Percentiles rank a stretch among this genome's conserved stretches.
phyloP scores from a whole-genome alignment of 257 asterid species.

The Nicotiana sylvestris region DNA sequence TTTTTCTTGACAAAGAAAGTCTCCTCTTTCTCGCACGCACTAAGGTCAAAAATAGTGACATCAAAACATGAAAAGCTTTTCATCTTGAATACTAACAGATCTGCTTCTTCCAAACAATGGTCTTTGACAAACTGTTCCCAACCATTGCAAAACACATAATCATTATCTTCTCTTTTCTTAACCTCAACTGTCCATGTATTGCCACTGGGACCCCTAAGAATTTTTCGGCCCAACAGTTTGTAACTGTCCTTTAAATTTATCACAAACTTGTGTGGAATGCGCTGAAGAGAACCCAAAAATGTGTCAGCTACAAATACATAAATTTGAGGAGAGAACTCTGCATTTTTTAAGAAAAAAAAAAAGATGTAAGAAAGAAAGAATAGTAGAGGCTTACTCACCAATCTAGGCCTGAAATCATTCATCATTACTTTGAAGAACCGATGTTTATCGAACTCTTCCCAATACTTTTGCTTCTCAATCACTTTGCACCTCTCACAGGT shows the following conservation, averaged over 20 bases:
- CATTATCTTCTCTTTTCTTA: background rate
- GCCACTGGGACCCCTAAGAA: background rate
- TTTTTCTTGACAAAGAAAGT: slow-evolving; percentile 1
- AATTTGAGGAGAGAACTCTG: background rate
- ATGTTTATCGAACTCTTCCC: background rate
- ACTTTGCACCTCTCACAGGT: background rate
- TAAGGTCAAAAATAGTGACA: background rate
- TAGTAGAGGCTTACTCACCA: background rate
- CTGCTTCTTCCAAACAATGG: background rate
- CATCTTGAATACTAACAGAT: slow-evolving; percentile 3
- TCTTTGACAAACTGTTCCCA: slow-evolving; percentile 5
- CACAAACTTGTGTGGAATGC: background rate
- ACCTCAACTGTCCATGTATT: background rate
- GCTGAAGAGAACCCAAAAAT: background rate
- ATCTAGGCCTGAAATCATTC: background rate
- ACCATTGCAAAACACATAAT: slow-evolving; percentile 7
- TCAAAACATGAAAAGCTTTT: slow-evolving; percentile 2
- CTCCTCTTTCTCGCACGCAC: background rate
- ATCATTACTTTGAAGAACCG: background rate
- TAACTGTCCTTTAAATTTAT: background rate
- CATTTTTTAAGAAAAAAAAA: too few relatives aligned
- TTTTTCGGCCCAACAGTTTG: background rate
- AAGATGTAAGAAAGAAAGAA: background rate
- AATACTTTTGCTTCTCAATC: background rate
- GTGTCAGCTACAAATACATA: background rate